Conservation (phyloP, 1,139 yeast species). For the Sugiyamaella castrensis region DNA sequence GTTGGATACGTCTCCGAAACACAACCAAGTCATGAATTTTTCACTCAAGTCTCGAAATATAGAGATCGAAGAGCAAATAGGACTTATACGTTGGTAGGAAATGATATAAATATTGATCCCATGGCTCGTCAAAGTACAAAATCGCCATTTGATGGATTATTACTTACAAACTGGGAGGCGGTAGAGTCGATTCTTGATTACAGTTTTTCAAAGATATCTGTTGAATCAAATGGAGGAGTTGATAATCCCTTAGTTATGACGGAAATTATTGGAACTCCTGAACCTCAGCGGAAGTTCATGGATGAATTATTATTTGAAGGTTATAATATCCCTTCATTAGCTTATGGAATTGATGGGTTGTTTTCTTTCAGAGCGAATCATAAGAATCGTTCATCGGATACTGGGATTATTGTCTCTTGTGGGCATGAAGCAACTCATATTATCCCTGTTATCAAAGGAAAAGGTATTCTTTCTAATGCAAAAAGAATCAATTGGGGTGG, state of each 20-base stretch:
- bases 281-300: constrained; percentile 66
- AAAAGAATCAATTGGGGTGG: constrained; percentile 96
- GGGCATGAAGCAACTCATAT: constrained; percentile 83
- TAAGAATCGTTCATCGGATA: constrained; percentile 42
- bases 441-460: constrained; percentile 72
- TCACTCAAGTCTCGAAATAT: constrained; percentile 66
- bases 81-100: constrained; percentile 73
- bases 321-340: constrained; percentile 67
- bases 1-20: constrained; percentile 61
- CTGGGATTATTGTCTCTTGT: constrained; percentile 74
- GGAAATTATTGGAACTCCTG: constrained; percentile 70
- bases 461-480: constrained; percentile 62
- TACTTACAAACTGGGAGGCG: constrained; percentile 90
- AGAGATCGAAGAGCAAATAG: constrained; percentile 71
- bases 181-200: constrained; percentile 81
- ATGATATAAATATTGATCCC: constrained; percentile 72
- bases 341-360: constrained; percentile 78
- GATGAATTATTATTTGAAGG: constrained; percentile 82
- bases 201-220: constrained; percentile 67
- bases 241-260: constrained; percentile 81
- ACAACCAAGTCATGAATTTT: constrained; percentile 64
- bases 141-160: constrained; percentile 82
- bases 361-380: constrained; percentile 52
- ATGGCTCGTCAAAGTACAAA: constrained; percentile 64
- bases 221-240: constrained; percentile 46